phyloP scores from a whole-genome alignment of 257 asterid species.

The Catharanthus roseus region DNA sequence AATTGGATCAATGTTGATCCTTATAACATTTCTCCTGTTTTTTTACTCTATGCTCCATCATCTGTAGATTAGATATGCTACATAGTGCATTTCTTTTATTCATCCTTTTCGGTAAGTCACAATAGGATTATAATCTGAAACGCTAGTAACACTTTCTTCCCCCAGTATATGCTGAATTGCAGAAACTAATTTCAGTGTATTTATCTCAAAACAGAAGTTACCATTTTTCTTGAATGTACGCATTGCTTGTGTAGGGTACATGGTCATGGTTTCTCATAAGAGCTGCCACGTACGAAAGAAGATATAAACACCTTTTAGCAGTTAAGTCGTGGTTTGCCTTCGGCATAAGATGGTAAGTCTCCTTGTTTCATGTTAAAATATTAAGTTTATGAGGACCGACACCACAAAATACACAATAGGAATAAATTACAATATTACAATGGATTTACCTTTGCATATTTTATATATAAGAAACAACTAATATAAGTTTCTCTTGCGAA shows the following conservation, averaged over 20 bases:
- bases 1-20: too few relatives aligned
- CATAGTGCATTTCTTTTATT: neutral
- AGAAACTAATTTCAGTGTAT: neutral
- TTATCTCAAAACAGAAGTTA: neutral
- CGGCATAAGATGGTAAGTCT: neutral
- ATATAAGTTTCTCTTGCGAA: neutral
- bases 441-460: neutral
- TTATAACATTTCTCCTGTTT: too few relatives aligned
- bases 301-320: neutral
- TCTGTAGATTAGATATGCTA: neutral
- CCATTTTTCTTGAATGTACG: neutral
- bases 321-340: neutral
- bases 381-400: neutral
- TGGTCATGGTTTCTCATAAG: constrained; percentile 2
- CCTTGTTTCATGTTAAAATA: neutral
- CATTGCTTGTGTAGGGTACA: neutral
- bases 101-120: neutral
- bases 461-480: neutral
- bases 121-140: neutral
- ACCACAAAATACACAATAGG: neutral
- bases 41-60: neutral
- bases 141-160: neutral
- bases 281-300: neutral
- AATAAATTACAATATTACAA: too few relatives aligned
- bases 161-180: neutral